Base-by-base conservation (phyloP, 371 early-diverging fungal genomes). In the Rhizomucor miehei region DNA sequence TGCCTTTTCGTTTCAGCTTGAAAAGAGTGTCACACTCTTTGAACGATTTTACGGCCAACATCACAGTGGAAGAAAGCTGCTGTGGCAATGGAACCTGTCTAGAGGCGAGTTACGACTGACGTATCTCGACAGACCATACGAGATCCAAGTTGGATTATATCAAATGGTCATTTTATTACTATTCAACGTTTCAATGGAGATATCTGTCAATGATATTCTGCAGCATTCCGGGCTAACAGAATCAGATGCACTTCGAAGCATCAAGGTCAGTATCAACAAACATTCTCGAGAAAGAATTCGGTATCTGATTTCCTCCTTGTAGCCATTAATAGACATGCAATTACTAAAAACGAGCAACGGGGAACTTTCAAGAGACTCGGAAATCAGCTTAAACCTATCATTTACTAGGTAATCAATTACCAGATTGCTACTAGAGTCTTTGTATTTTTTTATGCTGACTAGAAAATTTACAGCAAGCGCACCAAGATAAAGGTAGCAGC, bases 11-110 rank as follows among this genome's bases (percentile, higher is more conserved):
- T 17, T 44, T 4, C 59, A 89, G 85, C 63, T 93, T 20, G 90
- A 89, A 59, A 76, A 75, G 43, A 82, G 80, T 48, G 76, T 91
- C 6, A 63, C 81, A 29, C 67, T 80, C n/a, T 95, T 93, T 69
- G 79, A 86, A 20, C 65, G 60, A 1, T 94, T 88, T 66, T 95
- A 95, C 54, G 73, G 75, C 17, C 78, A 67, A 10, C 77, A 84
- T 40, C 84, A 91, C 57, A 90, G 60, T 50, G 95, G 95, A n/a
- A 81, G 95, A 43, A 86, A 87, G 53, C 59, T 95, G 49, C 75
- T 84, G 14, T 95, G 95, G 95, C 79, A 92, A 60, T 89, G 88
- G 86, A 89, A 93, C 63, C 70, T 92, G 56, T 88, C 85, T 9
- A 77, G 86, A 78, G 93, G 87, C 21, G 93, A 93, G 56, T 74